Base-by-base conservation (phyloP, 345 rosid species). In the Salix suchowensis region DNA sequence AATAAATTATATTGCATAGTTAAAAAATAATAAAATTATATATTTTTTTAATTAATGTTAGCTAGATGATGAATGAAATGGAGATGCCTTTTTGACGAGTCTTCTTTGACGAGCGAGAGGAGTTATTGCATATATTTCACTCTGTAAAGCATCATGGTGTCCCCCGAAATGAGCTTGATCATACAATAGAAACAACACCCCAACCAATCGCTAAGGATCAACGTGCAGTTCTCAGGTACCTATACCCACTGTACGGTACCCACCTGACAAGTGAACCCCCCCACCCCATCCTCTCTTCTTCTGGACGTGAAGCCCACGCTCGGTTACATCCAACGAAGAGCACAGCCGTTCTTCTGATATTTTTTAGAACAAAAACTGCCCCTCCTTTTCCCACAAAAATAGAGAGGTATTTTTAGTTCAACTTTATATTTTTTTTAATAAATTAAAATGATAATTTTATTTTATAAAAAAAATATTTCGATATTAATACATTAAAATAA, bases 181-280 rank as follows among this genome's bases (percentile, higher is more conserved):
- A 72, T 36, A 23, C 46, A 72, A 7, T 15, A 58, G 60, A 54
- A 54, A 34, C 24, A 15, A 65, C 67, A n/a, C 77, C 65, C 68
- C n/a, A 75, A 37, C 78, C 65, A 67, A 48, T 75, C 71, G 76
- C 74, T 10, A 40, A 40, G 10, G 44, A 40, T 40, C 44, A 10
- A 40, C 69, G 44, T 58, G 64, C 64, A 58, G 23, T 10, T 58
- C 0, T 74, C 83, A 77, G 75, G 86, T 79, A 83, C 82, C 64
- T 3, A 10, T 21, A 69, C 72, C 78, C 65, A 36, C 37, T 46
- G 87, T 80, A 82, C 86, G 86, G 82, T 69, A 55, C 50, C 76
- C 40, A 50, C 71, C 71, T 77, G 76, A 76, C 79, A 79, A 65
- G 61, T 55, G 61, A 55, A 24, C 21, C 5, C 2, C 65, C 5